Percentiles rank a stretch among this genome's conserved stretches.
Conservation (phyloP, 345 rosid species). For the Arabidopsis arenosa region DNA sequence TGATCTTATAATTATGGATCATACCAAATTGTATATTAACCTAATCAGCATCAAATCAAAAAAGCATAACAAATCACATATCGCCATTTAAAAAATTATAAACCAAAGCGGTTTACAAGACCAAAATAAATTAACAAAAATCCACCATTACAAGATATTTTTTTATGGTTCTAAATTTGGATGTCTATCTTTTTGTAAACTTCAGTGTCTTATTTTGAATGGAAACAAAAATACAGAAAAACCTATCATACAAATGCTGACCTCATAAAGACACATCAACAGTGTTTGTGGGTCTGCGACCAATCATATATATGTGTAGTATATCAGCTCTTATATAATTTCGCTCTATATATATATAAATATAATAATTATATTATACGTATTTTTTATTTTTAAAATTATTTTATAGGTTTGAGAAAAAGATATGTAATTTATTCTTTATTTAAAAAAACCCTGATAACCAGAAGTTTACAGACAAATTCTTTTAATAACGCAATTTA, state of each 20-base stretch:
- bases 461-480: not conserved
- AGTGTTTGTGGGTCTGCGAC: constrained; percentile 42
- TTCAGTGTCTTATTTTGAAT: constrained; percentile 29
- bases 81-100: not conserved
- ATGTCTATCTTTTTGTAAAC: not conserved
- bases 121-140: constrained; percentile 17
- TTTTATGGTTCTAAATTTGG: constrained; percentile 16
- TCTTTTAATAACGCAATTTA: not conserved
- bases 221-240: constrained; percentile 22
- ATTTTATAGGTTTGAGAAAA: too few relatives aligned
- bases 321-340: constrained; percentile 20
- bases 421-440: not conserved
- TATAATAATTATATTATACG: not conserved
- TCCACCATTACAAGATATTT: not conserved
- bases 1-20: not conserved
- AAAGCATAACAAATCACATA: not conserved
- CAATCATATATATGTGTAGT: constrained; percentile 26
- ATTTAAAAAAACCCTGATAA: not conserved
- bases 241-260: constrained; percentile 26
- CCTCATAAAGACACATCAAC: constrained; percentile 28
- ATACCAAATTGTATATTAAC: not conserved
- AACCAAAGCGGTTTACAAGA: not conserved
- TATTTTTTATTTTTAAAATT: too few relatives aligned
- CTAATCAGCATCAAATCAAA: not conserved
- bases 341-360: not conserved